phyloP scores from a whole-genome alignment of 805 yeast species.

The Lipomyces sp. region DNA sequence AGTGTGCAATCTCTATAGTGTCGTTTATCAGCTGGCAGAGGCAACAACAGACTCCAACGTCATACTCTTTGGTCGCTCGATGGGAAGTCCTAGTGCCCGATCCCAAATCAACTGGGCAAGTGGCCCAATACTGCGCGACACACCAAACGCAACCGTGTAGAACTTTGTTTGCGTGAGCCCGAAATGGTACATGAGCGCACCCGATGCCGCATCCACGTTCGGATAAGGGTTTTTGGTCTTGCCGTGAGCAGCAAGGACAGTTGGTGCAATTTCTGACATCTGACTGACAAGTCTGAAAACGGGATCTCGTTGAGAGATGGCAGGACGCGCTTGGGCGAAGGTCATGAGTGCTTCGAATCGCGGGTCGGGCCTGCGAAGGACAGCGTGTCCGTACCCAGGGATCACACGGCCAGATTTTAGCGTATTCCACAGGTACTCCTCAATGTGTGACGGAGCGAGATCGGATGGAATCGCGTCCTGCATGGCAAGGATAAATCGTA shows the following conservation, averaged over 20 bases:
- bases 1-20: no score
- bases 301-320: conserved; percentile 61
- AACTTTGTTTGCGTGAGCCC: conserved; percentile 74
- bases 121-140: conserved; percentile 79
- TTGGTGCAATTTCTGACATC: conserved; percentile 73
- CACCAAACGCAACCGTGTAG: conserved; percentile 83
- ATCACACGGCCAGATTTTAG: conserved; percentile 76
- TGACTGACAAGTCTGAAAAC: conserved; percentile 69
- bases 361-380: conserved; percentile 81
- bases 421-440: conserved; percentile 70
- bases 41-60: conserved; percentile 7
- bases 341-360: conserved; percentile 75
- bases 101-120: conserved; percentile 80
- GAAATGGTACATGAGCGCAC: conserved; percentile 78
- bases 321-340: conserved; percentile 59
- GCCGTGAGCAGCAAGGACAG: conserved; percentile 75
- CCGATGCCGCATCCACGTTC: conserved; percentile 80
- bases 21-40: not conserved
- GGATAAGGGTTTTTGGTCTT: conserved; percentile 88
- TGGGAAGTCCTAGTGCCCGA: conserved; percentile 74
- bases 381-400: conserved; percentile 91
- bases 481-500: conserved; percentile 72
- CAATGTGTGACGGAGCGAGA: conserved; percentile 57
- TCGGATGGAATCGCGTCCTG: conserved; percentile 46
- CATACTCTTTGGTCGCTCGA: conserved; percentile 71